Evolutionary conservation across 1,139 yeast species (phyloP).

Genomic region (Protomyces gravidus): DNA sequence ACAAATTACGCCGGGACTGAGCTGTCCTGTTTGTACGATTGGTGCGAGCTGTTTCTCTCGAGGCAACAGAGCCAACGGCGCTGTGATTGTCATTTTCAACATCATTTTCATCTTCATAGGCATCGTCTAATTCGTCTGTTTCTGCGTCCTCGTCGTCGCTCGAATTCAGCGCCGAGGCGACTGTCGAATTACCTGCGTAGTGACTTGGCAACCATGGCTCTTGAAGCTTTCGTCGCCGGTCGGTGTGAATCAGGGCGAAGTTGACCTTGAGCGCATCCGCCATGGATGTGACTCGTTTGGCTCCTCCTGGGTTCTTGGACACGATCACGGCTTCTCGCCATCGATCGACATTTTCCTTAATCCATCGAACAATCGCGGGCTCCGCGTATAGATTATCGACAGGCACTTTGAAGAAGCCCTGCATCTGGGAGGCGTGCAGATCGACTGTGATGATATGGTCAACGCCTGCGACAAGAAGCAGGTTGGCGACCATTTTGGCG

Average conservation of each 20-base stretch:
- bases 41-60: conserved; percentile 12
- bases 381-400: conserved; percentile 95
- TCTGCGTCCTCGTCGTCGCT: conserved; percentile 31
- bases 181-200: conserved; percentile 34
- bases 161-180: conserved; percentile 16
- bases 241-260: conserved; percentile 98
- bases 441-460: conserved; percentile 99
- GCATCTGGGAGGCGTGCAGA: conserved; percentile 94
- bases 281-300: conserved; percentile 87
- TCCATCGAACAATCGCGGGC: conserved; percentile 95
- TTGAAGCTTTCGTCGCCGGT: conserved; percentile 78
- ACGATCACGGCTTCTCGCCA: conserved; percentile 83
- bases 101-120: conserved; percentile 50
- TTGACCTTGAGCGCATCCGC: conserved; percentile 93
- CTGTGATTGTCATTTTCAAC: conserved; percentile 44
- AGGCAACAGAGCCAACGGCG: conserved; percentile 6
- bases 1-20: conserved; percentile 19
- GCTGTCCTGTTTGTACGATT: conserved; percentile 17
- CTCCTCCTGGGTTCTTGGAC: conserved; percentile 97
- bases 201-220: conserved; percentile 43
- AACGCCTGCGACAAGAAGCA: conserved; percentile 96
- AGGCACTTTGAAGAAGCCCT: conserved; percentile 95
- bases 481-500: conserved; percentile 94
- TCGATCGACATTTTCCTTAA: conserved; percentile 79
- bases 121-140: conserved; percentile 30